Conservation (phyloP, 257 asterid genomes). For the Solanum etuberosum region DNA sequence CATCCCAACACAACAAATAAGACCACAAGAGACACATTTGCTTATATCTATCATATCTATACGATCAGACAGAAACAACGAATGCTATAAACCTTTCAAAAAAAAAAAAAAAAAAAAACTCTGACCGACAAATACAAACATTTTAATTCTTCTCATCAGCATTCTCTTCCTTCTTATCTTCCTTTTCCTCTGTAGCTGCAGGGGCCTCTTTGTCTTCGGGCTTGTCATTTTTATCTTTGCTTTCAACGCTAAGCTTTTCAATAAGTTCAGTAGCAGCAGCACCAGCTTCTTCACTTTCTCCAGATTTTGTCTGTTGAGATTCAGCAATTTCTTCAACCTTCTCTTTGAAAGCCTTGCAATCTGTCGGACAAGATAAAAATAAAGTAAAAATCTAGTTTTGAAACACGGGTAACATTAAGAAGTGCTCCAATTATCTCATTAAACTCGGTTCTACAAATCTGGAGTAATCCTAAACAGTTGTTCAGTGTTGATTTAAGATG, state of each 20-base stretch:
- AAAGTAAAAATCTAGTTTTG: background rate
- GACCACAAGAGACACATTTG: slow-evolving; percentile 3
- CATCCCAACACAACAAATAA: slow-evolving; percentile 4
- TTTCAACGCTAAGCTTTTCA: slow-evolving; percentile 49
- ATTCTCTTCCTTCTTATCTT: slow-evolving; percentile 16
- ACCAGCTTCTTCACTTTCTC: slow-evolving; percentile 35
- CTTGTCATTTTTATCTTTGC: slow-evolving; percentile 37
- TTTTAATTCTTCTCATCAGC: slow-evolving; percentile 23
- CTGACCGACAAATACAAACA: slow-evolving; percentile 5
- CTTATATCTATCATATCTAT: slow-evolving; percentile 2
- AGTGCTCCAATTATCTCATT: background rate
- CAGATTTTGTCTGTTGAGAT: slow-evolving; percentile 29
- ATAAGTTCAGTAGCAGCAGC: slow-evolving; percentile 52
- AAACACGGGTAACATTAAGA: background rate
- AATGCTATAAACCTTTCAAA: slow-evolving; percentile 15
- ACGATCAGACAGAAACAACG: slow-evolving; percentile 1
- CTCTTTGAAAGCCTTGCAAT: slow-evolving; percentile 70
- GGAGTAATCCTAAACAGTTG: background rate
- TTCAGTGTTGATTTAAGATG: background rate
- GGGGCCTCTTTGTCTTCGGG: slow-evolving; percentile 31
- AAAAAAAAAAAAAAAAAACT: background rate
- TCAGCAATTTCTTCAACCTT: slow-evolving; percentile 61
- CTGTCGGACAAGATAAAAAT: slow-evolving; percentile 18
- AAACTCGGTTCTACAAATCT: background rate
- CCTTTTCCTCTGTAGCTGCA: slow-evolving; percentile 21